Evolutionary conservation across 2,329 filamentous ascomycete species (phyloP).

Genomic region (Ascochyta lentis): DNA sequence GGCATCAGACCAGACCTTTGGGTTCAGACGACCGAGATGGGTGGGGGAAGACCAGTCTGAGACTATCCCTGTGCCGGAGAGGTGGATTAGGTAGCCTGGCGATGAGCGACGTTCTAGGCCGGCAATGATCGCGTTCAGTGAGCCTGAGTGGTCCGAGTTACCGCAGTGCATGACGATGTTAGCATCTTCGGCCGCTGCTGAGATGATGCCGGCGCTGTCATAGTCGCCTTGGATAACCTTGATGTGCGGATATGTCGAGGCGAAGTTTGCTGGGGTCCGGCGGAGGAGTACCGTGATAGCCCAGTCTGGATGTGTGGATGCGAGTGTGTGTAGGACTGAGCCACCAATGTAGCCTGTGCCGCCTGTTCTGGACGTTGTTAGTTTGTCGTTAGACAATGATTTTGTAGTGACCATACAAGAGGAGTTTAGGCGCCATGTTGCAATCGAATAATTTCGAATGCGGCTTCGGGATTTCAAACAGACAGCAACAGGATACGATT

Average conservation of each 20-base stretch:
- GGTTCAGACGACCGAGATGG: slow-evolving; percentile 30
- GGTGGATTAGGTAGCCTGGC: slow-evolving; percentile 59
- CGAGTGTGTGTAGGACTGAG: slow-evolving; percentile 56
- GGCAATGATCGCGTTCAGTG: slow-evolving; percentile 55
- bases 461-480: too few relatives aligned
- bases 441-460: background rate
- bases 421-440: slow-evolving; percentile 42
- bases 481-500: too few relatives aligned
- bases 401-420: slow-evolving; percentile 15
- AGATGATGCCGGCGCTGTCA: slow-evolving; percentile 53
- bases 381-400: background rate
- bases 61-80: slow-evolving; percentile 62
- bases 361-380: slow-evolving; percentile 52
- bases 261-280: slow-evolving; percentile 40
- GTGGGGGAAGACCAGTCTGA: slow-evolving; percentile 51
- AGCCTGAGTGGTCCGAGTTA: slow-evolving; percentile 37
- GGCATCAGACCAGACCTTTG: slow-evolving; percentile 64
- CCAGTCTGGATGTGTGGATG: slow-evolving; percentile 56
- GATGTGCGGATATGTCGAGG: slow-evolving; percentile 49
- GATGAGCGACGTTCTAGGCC: slow-evolving; percentile 57
- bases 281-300: slow-evolving; percentile 55
- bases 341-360: slow-evolving; percentile 63
- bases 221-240: slow-evolving; percentile 58
- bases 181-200: slow-evolving; percentile 54
- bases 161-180: slow-evolving; percentile 57